A percentile compares a stretch with the other conserved stretches of the same genome.
Evolutionary conservation across 2,329 filamentous ascomycete genomes (phyloP).

Genomic region (Clarireedia monteithiana): DNA sequence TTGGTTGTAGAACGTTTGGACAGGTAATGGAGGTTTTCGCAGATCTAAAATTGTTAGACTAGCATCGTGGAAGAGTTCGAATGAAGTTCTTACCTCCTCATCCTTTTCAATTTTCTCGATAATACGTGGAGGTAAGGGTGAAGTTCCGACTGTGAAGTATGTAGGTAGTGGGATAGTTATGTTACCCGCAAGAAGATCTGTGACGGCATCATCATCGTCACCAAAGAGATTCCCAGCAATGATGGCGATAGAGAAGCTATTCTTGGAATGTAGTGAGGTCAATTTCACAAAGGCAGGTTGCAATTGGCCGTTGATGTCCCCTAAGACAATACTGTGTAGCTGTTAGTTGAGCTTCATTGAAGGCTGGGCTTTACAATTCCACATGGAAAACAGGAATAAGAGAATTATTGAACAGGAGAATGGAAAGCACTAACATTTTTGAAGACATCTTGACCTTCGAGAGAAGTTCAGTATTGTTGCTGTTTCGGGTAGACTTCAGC

Average conservation of each 20-base stretch:
- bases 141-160: conserved; percentile 79
- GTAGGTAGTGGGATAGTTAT: conserved; percentile 72
- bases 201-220: conserved; percentile 51
- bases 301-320: conserved; percentile 74
- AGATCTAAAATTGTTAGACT: conserved; percentile 43
- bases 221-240: conserved; percentile 78
- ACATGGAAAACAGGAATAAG: not conserved
- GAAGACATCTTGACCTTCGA: conserved; percentile 4
- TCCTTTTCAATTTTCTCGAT: conserved; percentile 66
- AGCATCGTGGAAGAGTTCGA: not conserved
- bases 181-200: conserved; percentile 61
- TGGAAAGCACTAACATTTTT: conserved; percentile 8
- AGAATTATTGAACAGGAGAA: not conserved
- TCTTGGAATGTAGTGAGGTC: conserved; percentile 72
- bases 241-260: conserved; percentile 79
- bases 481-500: too few relatives aligned
- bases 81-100: conserved; percentile 43
- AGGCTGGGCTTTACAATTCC: not conserved
- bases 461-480: not conserved
- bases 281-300: conserved; percentile 72
- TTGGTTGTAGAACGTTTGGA: conserved; percentile 83
- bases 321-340: conserved; percentile 50
- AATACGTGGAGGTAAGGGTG: conserved; percentile 62
- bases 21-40: conserved; percentile 75
- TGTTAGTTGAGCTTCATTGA: conserved; percentile 10